Percentiles rank a stretch among this genome's conserved stretches.
Evolutionary conservation across 1,284 basidiomycete genomes (phyloP).

Genomic region (Puccinia brachypodii): DNA sequence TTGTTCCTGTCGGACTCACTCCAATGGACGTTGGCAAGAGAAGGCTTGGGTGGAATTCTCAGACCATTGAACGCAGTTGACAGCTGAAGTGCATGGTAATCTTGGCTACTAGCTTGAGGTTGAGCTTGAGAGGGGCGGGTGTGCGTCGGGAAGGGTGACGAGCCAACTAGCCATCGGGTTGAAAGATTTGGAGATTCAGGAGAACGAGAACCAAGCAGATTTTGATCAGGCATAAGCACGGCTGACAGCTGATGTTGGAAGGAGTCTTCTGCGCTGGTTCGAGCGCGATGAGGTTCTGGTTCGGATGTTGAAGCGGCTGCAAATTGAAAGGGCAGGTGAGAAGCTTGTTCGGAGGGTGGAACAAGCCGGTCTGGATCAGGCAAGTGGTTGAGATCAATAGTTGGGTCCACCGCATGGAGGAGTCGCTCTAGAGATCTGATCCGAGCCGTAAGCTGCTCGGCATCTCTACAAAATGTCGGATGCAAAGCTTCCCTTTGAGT

Average conservation of each 20-base stretch:
- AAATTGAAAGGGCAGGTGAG: not conserved
- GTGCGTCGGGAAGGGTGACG: too few relatives aligned
- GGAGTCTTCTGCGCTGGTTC: not conserved
- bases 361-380: not conserved
- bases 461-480: conserved; percentile 10
- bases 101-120: too few relatives aligned
- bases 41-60: not conserved
- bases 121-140: too few relatives aligned
- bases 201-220: not conserved
- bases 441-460: conserved; percentile 24
- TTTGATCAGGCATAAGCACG: not conserved
- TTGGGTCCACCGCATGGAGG: conserved; percentile 20
- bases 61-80: not conserved
- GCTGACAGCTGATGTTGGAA: not conserved
- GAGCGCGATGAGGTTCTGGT: too few relatives aligned
- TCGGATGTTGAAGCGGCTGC: not conserved
- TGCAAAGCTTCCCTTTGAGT: not conserved
- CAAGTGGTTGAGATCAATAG: conserved; percentile 25
- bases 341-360: not conserved
- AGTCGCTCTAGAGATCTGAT: conserved; percentile 40
- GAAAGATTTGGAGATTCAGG: not conserved
- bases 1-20: not conserved
- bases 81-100: too few relatives aligned
- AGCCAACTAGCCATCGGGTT: too few relatives aligned
- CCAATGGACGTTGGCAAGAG: not conserved